Conservation (phyloP, 2,329 filamentous ascomycete genomes). For the Pseudopyrenochaeta lycopersici region DNA sequence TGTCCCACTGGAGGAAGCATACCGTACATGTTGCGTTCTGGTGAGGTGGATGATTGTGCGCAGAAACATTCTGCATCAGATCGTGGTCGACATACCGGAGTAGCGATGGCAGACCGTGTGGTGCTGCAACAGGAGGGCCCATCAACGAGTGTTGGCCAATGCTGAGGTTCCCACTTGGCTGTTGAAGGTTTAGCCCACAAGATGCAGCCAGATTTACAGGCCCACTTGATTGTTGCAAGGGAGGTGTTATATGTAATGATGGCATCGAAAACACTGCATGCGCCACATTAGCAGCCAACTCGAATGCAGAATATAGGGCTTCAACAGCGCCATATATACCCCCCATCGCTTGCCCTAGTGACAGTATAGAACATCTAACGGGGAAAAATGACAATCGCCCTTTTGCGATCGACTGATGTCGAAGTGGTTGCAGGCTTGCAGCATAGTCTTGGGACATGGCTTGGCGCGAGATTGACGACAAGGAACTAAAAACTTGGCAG, state of each 20-base stretch:
- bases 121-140: neutral
- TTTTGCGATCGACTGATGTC: neutral
- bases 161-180: too few species aligned
- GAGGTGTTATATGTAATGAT: neutral
- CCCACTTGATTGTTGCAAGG: neutral
- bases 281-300: neutral
- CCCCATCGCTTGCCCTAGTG: neutral
- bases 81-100: constrained; percentile 33
- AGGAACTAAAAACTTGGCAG: neutral
- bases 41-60: constrained; percentile 16
- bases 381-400: neutral
- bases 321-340: neutral
- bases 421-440: neutral
- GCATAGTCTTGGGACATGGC: neutral
- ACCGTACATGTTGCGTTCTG: constrained; percentile 7
- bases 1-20: constrained; percentile 19
- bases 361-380: neutral
- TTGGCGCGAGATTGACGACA: neutral
- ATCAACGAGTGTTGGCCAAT: too few species aligned
- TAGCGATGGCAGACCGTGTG: constrained; percentile 18
- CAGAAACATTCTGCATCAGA: constrained; percentile 13
- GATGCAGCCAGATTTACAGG: neutral
- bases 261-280: neutral
- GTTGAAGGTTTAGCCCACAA: too few species aligned
- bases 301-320: neutral